Base-by-base conservation (phyloP, 352 stramenopile species). In the Phytophthora fragariae region DNA sequence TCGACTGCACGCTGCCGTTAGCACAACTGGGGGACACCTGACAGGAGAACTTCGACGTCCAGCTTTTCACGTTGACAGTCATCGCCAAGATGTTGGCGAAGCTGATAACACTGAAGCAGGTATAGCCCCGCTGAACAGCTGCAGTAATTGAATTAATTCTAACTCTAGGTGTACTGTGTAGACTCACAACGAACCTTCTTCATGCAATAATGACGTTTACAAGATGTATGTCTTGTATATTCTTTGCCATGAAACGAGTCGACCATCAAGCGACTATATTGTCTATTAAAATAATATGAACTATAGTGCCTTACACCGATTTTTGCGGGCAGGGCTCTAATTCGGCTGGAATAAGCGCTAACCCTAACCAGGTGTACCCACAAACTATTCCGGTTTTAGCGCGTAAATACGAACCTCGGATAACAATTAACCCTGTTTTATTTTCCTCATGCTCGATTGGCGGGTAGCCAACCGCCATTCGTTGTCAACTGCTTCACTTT, bases 221-320 rank as follows among this genome's bases (percentile, higher is more conserved):
- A 41, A 41, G 12, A 37, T n/a, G n/a, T 37, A n/a, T n/a, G n/a
- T n/a, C 2, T 35, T 24, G 2, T 50, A 21, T 19, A 1, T 17
- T 41, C 11, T 62, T 53, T 53, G 56, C 56, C 0, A 39, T 52
- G 10, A 53, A 39, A 12, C 37, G 52, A 4, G 35, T 50, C 19
- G 15, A 33, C 3, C 31, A 50, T 31, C 7, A 61, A 17, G 17
- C 2, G 2, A 11, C 35, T 61, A 56, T 21, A 60, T 60, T 19
- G 33, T 61, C 37, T 61, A 61, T 24, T 68, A 35, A 19, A 50
- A 61, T 19, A 19, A 61, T 24, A 47, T 37, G 15, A 68, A 68
- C 21, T 68, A 15, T n/a, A n/a, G n/a, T n/a, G 24, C 24, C 24
- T 27, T 27, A 2, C 24, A 27, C 24, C 1, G 24, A 27, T 27